These are phyloP conservation scores for Pleomassaria siparia DNA, from an alignment of 2,329 filamentous ascomycete genomes.

Conservation along the genomic window DNA sequence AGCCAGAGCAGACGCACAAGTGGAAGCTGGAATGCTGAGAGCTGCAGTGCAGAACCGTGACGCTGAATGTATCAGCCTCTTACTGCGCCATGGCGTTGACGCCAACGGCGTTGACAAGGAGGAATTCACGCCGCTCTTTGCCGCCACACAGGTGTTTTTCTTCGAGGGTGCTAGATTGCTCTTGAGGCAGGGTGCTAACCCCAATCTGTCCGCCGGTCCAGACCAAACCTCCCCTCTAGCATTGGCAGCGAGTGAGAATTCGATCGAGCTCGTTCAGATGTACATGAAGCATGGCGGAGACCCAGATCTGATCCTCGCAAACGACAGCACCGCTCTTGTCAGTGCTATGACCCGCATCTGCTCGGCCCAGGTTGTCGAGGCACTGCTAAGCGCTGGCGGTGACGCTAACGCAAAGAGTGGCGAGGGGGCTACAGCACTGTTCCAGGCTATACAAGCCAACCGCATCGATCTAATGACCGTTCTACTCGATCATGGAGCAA, in stretches of 20 bases:
- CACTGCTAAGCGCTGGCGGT: conserved; percentile 62
- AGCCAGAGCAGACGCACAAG: conserved; percentile 27
- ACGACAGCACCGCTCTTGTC: conserved; percentile 64
- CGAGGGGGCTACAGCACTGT: conserved; percentile 64
- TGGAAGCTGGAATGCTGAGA: conserved; percentile 36
- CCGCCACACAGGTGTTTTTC: conserved; percentile 29
- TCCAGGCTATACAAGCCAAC: conserved; percentile 60
- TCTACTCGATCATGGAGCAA: conserved; percentile 61
- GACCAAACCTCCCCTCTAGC: conserved; percentile 59
- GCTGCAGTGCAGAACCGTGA: conserved; percentile 35
- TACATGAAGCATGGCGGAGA: conserved; percentile 65
- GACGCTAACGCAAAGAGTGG: conserved; percentile 62
- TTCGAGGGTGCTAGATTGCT: conserved; percentile 50
- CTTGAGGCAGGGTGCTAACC: conserved; percentile 20
- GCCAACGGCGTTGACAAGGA: conserved; percentile 34
- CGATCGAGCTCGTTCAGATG: conserved; percentile 60
- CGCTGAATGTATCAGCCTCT: conserved; percentile 27
- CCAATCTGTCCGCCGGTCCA: conserved; percentile 42
- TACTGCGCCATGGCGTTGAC: conserved; percentile 34
- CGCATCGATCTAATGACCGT: conserved; percentile 59
- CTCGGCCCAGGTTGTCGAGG: conserved; percentile 57
- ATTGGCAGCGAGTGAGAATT: conserved; percentile 54
- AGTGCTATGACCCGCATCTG: conserved; percentile 62
- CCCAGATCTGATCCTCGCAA: conserved; percentile 54
- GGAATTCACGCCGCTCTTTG: conserved; percentile 30